Evolutionary conservation across 2,329 filamentous ascomycete genomes (phyloP).

Genomic region (Sodiomyces alkalinus): DNA sequence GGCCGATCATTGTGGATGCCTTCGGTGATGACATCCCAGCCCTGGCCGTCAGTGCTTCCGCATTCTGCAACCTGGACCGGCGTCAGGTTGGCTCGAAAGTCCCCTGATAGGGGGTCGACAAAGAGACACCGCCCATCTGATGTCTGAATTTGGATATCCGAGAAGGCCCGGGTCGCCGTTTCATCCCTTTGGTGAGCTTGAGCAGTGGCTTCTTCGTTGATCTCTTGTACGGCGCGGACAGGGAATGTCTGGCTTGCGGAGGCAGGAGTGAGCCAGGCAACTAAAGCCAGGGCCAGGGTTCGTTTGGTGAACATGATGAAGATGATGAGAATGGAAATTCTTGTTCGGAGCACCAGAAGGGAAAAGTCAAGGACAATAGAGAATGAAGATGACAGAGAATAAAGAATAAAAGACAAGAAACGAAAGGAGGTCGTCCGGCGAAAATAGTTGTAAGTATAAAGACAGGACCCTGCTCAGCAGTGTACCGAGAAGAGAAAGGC

Average conservation of each 20-base stretch:
- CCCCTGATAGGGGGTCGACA: conserved; percentile 29
- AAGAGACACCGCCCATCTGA: conserved; percentile 28
- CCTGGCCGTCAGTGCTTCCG: conserved; percentile 23
- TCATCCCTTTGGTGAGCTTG: conserved; percentile 29
- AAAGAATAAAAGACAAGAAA: too few species aligned
- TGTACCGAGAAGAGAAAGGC: too few species aligned
- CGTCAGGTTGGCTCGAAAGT: conserved; percentile 31
- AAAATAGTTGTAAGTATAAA: too few species aligned
- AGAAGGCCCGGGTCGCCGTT: conserved; percentile 26
- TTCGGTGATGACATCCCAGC: conserved; percentile 31
- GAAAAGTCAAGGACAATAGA: too few species aligned
- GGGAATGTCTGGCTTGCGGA: conserved; percentile 13
- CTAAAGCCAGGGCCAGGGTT: conserved; percentile 12
- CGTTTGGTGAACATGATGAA: conserved; percentile 10
- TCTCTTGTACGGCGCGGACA: conserved; percentile 21
- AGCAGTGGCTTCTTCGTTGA: conserved; percentile 26
- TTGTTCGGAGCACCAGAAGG: too few species aligned
- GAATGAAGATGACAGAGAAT: too few species aligned
- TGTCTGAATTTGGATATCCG: conserved; percentile 27
- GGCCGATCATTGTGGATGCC: conserved; percentile 34
- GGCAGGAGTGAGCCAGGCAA: conserved; percentile 9
- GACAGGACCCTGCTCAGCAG: too few species aligned
- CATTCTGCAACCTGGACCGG: conserved; percentile 29
- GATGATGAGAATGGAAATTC: conserved; percentile 1
- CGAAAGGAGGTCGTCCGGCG: too few species aligned